Evolutionary conservation across 768 basidiomycete genomes (phyloP), one percentile per base, ranked within the genome.

Genomic region (Leccinum sublutescens): DNA sequence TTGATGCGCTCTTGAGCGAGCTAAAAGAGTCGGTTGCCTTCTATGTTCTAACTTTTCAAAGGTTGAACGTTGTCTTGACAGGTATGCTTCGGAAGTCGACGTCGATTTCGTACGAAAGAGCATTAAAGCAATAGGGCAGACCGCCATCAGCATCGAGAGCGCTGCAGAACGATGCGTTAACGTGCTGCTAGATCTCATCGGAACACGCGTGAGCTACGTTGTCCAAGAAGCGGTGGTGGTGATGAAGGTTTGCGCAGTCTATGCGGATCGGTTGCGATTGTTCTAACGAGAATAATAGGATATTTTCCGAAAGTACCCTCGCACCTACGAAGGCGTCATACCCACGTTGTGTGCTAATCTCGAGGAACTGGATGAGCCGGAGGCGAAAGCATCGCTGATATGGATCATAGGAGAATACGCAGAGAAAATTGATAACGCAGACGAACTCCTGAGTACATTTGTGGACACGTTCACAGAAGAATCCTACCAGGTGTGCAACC

Each of bases 321-420:
- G 87, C 34, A 93, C 88, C 3, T 99, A 98, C 70, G 96, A 99
- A 75, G 95, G 95, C 19, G 89, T 97, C 68, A 98, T 99, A 64
- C 96, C 95, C 0, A 94, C 89, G 1, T 76, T 99, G 14, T 99
- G 95, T 67, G 87, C 92, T 2, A 96, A 95, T 68, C 85, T 98
- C 14, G 96, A 99, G 60, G 95, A 97, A 67, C 78, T 99, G 33
- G 96, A 98, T 68, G 97, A 99, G 70, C 97, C 96, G 10, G 96
- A 99, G 71, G 96, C 97, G 2, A 98, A 98, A 70, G 93, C 95
- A 1, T 95, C 95, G 2, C 79, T 99, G 52, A 98, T 99, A 71
- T 99, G 97, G 96, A 98, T 99, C 67, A 95, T 98, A 64, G 96
- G 96, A 57, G 95, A 98, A 77, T 98, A 99, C 67, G 95, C 96